These are phyloP conservation scores for Phytophthora melonis DNA, from an alignment of 352 stramenopile genomes.

Conservation along the genomic window DNA sequence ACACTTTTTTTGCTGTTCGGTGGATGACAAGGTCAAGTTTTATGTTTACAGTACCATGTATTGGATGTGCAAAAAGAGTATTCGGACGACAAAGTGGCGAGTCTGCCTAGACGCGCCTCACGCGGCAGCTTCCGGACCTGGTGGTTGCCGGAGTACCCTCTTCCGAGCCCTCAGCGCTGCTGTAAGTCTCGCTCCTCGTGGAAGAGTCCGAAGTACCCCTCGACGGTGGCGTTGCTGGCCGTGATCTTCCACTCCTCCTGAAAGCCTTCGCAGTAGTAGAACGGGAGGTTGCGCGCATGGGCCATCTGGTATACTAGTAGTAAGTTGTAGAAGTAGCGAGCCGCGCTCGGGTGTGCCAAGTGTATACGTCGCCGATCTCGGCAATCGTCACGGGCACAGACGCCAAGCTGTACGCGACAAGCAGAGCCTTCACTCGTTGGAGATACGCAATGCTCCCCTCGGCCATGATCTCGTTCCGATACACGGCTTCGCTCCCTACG, in stretches of 20 bases:
- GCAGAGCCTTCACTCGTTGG: slow-evolving; percentile 50
- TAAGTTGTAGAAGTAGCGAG: slow-evolving; percentile 71
- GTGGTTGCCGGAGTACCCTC: neutral
- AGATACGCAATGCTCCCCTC: slow-evolving; percentile 53
- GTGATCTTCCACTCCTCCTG: slow-evolving; percentile 71
- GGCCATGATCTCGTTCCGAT: slow-evolving; percentile 65
- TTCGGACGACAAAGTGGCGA: neutral
- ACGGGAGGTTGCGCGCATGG: slow-evolving; percentile 48
- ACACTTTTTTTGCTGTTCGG: too few species aligned
- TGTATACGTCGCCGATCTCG: slow-evolving; percentile 74
- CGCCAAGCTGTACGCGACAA: slow-evolving; percentile 22
- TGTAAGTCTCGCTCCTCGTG: slow-evolving; percentile 33
- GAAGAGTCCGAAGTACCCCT: slow-evolving; percentile 75
- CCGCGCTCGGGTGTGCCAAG: slow-evolving; percentile 58
- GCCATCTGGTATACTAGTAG: slow-evolving; percentile 55
- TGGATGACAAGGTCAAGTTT: neutral
- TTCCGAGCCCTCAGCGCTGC: neutral
- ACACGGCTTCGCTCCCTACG: slow-evolving; percentile 76
- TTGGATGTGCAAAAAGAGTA: neutral
- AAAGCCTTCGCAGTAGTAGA: slow-evolving; percentile 80
- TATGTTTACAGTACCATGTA: too few species aligned
- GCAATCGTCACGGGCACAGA: slow-evolving; percentile 67
- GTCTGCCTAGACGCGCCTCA: slow-evolving; percentile 9
- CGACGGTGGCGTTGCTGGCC: slow-evolving; percentile 54
- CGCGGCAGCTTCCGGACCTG: slow-evolving; percentile 8